Evolutionary conservation across 805 yeast genomes (phyloP).

Genomic region (Metschnikowia shivogae): DNA sequence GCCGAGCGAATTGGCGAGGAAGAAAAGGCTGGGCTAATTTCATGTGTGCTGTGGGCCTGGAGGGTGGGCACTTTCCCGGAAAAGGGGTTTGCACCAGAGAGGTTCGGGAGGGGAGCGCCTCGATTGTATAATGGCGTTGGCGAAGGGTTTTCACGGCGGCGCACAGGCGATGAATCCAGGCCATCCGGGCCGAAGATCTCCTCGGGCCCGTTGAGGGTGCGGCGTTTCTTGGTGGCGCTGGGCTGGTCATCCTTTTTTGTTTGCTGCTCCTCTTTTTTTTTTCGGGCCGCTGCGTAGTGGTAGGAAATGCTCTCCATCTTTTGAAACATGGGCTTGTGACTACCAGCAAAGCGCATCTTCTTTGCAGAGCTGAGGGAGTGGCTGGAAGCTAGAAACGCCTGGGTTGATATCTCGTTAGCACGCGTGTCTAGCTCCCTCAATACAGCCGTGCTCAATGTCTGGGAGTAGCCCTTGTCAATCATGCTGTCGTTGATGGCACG

Average conservation of each 20-base stretch:
- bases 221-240: conserved; percentile 30
- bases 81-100: conserved; percentile 7
- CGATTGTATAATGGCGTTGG: neutral
- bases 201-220: conserved; percentile 42
- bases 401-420: conserved; percentile 18
- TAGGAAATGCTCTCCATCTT: conserved; percentile 47
- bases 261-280: conserved; percentile 39
- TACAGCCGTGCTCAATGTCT: conserved; percentile 17
- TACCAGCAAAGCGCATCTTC: conserved; percentile 28
- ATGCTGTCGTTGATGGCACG: conserved; percentile 13
- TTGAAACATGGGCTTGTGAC: conserved; percentile 32
- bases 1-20: conserved; percentile 1
- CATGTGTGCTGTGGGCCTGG: conserved; percentile 1
- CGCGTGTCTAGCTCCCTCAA: conserved; percentile 15
- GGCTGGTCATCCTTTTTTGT: conserved; percentile 6
- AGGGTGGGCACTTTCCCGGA: conserved; percentile 5
- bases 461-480: conserved; percentile 18
- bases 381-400: conserved; percentile 1
- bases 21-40: neutral
- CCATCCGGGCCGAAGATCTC: conserved; percentile 22
- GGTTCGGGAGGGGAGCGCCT: conserved; percentile 1
- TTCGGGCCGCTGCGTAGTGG: conserved; percentile 43
- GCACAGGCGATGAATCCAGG: conserved; percentile 15
- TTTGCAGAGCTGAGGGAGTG: conserved; percentile 2
- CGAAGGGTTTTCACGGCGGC: conserved; percentile 6